Base-by-base conservation (phyloP, 768 basidiomycete species). In the Suillus subluteus region DNA sequence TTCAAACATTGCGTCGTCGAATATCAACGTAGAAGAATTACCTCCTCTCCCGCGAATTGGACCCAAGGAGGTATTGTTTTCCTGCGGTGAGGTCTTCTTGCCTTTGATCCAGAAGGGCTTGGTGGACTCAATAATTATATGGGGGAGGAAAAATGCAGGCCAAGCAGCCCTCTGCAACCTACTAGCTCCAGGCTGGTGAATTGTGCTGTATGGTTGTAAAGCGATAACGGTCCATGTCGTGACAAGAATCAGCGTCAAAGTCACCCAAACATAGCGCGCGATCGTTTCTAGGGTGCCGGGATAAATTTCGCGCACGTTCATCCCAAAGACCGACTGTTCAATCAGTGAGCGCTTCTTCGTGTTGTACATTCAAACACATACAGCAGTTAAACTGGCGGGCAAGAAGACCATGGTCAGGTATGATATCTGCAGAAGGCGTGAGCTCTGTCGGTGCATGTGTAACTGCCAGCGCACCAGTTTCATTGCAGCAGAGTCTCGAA, bases 351-450 rank as follows among this genome's bases (percentile, higher is more conserved):
- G 7, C 13, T 15, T 15, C 18, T 23, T 38, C n/a, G n/a, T 23
- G 7, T 23, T 38, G 4, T 38, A 58, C 37, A 1, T 58, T 2
- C 3, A 8, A 16, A 12, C 1, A 73, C 74, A 64, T 64, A 76
- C 77, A 6, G 76, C 68, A 52, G 74, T 73, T 64, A 87, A 87
- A 13, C 80, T 82, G 5, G 86, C 83, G 1, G 88, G 88, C 32
- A 89, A 75, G 74, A 88, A 89, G 44, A 87, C 72, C 86, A 88
- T 86, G 0, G 87, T 87, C 11, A 89, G 74, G 65, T 87, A 87
- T 0, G 86, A 81, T 37, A 88, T 83, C 73, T 87, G 79, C 66
- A 55, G 18, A 41, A 30, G 6, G 11, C 4, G 16, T 63, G 8
- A 54, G 23, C 12, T 40, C n/a, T 37, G 8, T 21, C 16, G 9